phyloP scores from a whole-genome alignment of 805 yeast genomes.

The Candida methanosorbosa region DNA sequence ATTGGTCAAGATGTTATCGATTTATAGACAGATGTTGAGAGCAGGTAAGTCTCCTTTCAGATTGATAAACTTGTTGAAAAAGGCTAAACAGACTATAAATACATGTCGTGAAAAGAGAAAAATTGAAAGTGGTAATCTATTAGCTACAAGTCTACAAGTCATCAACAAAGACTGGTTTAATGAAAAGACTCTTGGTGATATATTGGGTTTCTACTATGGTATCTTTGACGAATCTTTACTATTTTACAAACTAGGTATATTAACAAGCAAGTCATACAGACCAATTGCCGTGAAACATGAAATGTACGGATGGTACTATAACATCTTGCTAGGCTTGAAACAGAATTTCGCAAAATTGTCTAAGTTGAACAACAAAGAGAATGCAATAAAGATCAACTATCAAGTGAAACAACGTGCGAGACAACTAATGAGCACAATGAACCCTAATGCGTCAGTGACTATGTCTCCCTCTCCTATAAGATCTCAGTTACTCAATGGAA shows the following conservation, averaged over 20 bases:
- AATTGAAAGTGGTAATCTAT: conserved; percentile 4
- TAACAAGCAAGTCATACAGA: conserved; percentile 27
- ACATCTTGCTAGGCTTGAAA: conserved; percentile 49
- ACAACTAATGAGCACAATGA: conserved; percentile 10
- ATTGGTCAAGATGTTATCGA: conserved; percentile 37
- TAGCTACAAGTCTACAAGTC: conserved; percentile 10
- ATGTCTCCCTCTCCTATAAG: background rate
- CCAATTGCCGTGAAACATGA: conserved; percentile 46
- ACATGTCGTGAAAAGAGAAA: background rate
- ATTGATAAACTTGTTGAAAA: conserved; percentile 27
- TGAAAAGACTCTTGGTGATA: conserved; percentile 39
- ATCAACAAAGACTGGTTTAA: conserved; percentile 28
- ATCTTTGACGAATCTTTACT: conserved; percentile 55
- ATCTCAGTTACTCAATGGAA: background rate
- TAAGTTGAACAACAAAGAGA: conserved; percentile 36
- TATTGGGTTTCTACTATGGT: conserved; percentile 53
- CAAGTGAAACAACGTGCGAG: conserved; percentile 52
- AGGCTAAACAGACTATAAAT: conserved; percentile 10
- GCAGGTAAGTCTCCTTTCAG: conserved; percentile 66
- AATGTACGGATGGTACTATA: conserved; percentile 60
- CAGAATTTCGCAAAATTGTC: conserved; percentile 37
- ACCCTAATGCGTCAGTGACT: conserved; percentile 20
- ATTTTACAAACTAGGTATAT: conserved; percentile 44
- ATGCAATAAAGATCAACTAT: conserved; percentile 45
- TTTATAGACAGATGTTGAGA: conserved; percentile 60